Base-by-base conservation (phyloP, 2,329 filamentous ascomycete species). In the Plectosphaerella sp. region DNA sequence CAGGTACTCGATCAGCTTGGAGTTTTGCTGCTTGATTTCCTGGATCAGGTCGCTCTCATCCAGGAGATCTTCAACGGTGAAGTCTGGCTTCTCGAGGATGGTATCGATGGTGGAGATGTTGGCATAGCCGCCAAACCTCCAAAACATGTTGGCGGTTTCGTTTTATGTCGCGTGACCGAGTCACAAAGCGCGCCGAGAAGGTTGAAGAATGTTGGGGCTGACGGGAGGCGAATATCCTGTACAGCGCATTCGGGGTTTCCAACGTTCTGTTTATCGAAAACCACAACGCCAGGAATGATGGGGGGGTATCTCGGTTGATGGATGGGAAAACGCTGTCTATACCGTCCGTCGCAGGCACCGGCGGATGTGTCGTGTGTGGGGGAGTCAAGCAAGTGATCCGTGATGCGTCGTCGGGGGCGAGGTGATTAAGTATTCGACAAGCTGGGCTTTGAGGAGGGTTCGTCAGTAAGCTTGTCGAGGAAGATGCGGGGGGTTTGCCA, bases 91-190 rank as follows among this genome's bases (percentile, higher is more conserved):
- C 69, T 99, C 94, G 69, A 99, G 91, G 66, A 99, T 89, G 62
- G 87, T 91, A 73, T 97, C 94, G 72, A 99, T 91, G 67, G 92
- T 88, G 64, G 93, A 97, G 74, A 96, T 88, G 80, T 91, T 96
- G 79, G 92, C 90, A 81, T 97, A 97, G 67, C 91, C 91, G 81
- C 94, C 93, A 81, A 97, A 99, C 75, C 93, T 88, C 94, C 94
- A 99, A 75, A 99, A 99, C 94, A 99, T 99, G 78, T 72, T 93
- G 86, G 67, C 68, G 64, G 63, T 37, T 50, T 37, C 11, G 52
- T 47, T 52, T 57, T 33, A 33, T 33, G 28, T 33, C 28, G 28
- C 28, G 28, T 33, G 28, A 33, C 28, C 11, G 28, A 33, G 28
- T 33, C 28, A 33, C 28, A 33, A 33, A 12, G 8, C 28, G 28